phyloP scores from a whole-genome alignment of 176 grass and related monocot genomes.

The Zea luxurians region DNA sequence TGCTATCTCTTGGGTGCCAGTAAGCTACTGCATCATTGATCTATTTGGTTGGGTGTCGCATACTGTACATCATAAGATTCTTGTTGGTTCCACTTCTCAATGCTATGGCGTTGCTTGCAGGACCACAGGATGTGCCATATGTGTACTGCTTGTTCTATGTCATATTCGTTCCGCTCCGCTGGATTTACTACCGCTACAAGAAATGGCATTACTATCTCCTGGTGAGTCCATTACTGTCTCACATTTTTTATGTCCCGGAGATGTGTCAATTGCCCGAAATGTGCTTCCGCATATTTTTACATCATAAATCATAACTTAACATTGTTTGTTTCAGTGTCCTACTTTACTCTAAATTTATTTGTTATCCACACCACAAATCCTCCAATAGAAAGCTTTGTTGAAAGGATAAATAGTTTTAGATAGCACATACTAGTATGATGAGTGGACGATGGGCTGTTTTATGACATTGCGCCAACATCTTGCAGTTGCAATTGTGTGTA shows the following conservation, averaged over 20 bases:
- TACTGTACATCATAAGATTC: background rate
- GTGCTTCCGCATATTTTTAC: background rate
- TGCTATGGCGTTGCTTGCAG: slow-evolving; percentile 40
- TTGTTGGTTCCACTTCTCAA: background rate
- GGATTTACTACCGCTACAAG: slow-evolving; percentile 99
- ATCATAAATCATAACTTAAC: background rate
- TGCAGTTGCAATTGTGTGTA: background rate
- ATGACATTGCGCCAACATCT: background rate
- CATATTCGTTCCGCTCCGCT: slow-evolving; percentile 86
- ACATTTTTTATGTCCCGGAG: background rate
- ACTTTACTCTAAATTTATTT: background rate
- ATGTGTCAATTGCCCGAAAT: background rate
- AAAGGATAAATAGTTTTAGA: background rate
- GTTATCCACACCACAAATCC: background rate
- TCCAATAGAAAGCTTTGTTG: background rate
- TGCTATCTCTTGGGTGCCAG: slow-evolving; percentile 95
- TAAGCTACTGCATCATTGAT: slow-evolving; percentile 51
- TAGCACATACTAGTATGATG: background rate
- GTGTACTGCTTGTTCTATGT: slow-evolving; percentile 95
- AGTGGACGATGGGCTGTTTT: background rate
- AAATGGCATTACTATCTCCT: slow-evolving; percentile 99
- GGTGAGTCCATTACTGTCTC: slow-evolving; percentile 42
- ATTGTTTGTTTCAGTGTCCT: background rate
- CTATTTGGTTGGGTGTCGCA: slow-evolving; percentile 10
- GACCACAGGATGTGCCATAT: slow-evolving; percentile 88